phyloP scores from a whole-genome alignment of 2,329 filamentous ascomycete genomes.

The Trichoderma breve region DNA sequence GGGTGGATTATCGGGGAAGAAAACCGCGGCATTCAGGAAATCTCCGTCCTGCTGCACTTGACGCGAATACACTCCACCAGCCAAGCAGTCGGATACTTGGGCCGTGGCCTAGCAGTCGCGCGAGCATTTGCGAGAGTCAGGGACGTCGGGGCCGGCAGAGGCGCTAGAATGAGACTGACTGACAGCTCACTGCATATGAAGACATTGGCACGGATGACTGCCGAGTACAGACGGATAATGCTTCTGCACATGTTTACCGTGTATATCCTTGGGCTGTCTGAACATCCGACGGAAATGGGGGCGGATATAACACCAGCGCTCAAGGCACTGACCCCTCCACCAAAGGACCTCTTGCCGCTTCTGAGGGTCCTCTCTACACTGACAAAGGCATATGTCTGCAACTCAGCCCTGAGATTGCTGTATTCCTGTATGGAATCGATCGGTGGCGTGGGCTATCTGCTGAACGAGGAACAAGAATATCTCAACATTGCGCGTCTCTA shows the following conservation, averaged over 20 bases:
- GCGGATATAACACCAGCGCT: constrained; percentile 23
- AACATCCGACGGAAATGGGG: constrained; percentile 36
- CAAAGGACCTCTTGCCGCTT: constrained; percentile 35
- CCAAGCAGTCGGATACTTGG: constrained; percentile 50
- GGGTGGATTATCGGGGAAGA: constrained; percentile 65
- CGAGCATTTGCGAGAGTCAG: constrained; percentile 58
- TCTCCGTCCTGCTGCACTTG: constrained; percentile 66
- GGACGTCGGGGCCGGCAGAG: constrained; percentile 45
- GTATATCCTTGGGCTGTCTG: constrained; percentile 53
- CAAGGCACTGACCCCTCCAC: constrained; percentile 34
- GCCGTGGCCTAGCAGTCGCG: constrained; percentile 57
- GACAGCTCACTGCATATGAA: constrained; percentile 57
- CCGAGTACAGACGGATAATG: constrained; percentile 55
- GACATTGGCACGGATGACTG: constrained; percentile 54
- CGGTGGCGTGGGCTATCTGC: constrained; percentile 64
- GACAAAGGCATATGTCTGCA: constrained; percentile 58
- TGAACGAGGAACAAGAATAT: constrained; percentile 60
- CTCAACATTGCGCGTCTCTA: constrained; percentile 66
- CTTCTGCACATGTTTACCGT: constrained; percentile 54
- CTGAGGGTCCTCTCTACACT: constrained; percentile 59
- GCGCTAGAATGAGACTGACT: constrained; percentile 46
- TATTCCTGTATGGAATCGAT: constrained; percentile 61
- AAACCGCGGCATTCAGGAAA: constrained; percentile 65
- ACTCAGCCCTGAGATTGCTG: constrained; percentile 48
- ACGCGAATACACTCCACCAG: constrained; percentile 59